Percentiles rank a stretch among this genome's conserved stretches.
Evolutionary conservation across 257 asterid genomes (phyloP).

Genomic region (Cinchona pubescens): DNA sequence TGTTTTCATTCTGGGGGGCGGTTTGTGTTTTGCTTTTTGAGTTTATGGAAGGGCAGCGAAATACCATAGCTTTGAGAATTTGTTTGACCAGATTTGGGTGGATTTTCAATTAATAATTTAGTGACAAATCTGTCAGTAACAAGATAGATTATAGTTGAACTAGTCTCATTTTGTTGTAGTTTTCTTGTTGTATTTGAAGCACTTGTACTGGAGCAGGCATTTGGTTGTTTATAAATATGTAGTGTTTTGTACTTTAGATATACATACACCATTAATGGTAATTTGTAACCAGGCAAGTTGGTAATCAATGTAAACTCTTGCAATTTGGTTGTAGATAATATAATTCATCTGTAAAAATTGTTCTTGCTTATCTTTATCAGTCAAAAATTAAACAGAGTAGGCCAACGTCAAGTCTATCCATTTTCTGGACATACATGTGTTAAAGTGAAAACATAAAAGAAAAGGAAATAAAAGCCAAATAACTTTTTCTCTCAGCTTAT

Average conservation of each 20-base stretch:
- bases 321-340: too few species aligned
- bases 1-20: not conserved
- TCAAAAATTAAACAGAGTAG: too few species aligned
- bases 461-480: too few species aligned
- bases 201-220: not conserved
- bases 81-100: not conserved
- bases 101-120: not conserved
- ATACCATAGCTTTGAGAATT: not conserved
- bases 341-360: too few species aligned
- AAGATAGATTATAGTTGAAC: not conserved
- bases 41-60: not conserved
- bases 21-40: not conserved
- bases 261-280: constrained; percentile 1
- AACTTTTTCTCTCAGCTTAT: too few species aligned
- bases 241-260: not conserved
- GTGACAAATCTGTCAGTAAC: not conserved
- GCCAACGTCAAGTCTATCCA: too few species aligned
- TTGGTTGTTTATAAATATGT: not conserved
- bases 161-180: not conserved
- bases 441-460: too few species aligned
- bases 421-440: too few species aligned
- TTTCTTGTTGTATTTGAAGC: not conserved
- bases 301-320: too few species aligned
- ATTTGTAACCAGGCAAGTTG: too few species aligned
- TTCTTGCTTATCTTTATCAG: too few species aligned